These are phyloP conservation scores for Pythium periplocum DNA, from an alignment of 352 stramenopile genomes.

Conservation along the genomic window DNA sequence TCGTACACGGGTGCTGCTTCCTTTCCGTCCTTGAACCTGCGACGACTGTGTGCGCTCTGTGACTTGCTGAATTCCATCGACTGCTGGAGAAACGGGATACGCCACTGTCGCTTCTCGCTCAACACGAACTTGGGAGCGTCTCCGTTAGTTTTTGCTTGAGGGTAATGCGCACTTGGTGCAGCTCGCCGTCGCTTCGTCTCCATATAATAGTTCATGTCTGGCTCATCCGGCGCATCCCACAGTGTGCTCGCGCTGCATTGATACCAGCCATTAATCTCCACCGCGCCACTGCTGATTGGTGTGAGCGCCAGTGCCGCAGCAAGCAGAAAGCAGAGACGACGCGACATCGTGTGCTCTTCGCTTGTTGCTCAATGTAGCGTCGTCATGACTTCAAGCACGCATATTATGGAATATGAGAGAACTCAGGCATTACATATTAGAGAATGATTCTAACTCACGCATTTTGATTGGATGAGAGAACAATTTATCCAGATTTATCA, in stretches of 20 bases:
- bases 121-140: not conserved
- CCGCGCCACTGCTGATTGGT: not conserved
- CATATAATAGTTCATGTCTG: conserved; percentile 22
- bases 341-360: too few relatives aligned
- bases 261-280: conserved; percentile 31
- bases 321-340: not conserved
- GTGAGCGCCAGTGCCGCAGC: conserved; percentile 1
- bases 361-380: too few relatives aligned
- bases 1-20: conserved; percentile 12
- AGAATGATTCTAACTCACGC: too few relatives aligned
- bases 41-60: too few relatives aligned
- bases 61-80: conserved; percentile 12
- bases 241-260: conserved; percentile 25
- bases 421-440: too few relatives aligned
- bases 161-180: conserved; percentile 6
- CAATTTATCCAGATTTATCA: too few relatives aligned
- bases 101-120: too few relatives aligned
- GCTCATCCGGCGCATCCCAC: not conserved
- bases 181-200: conserved; percentile 14
- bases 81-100: conserved; percentile 16
- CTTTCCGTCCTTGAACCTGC: too few relatives aligned
- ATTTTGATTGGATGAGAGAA: too few relatives aligned
- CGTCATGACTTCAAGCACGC: too few relatives aligned
- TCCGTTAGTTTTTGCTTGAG: conserved; percentile 6
- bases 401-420: too few relatives aligned